Conservation (phyloP, 306 rosid genomes). For the Fagus sylvatica region DNA sequence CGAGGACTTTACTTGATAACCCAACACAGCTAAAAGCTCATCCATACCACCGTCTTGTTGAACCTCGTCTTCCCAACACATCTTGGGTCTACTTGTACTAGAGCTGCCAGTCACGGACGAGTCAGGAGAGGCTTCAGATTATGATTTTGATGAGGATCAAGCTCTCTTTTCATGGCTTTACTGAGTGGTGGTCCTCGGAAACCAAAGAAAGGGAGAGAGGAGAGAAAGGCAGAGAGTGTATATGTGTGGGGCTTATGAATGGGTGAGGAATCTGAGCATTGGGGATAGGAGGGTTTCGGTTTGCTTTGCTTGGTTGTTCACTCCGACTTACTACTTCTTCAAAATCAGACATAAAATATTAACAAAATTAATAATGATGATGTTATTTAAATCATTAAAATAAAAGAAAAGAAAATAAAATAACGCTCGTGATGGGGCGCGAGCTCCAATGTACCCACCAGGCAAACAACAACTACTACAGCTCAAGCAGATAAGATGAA, state of each 20-base stretch:
- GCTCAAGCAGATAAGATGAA: constrained; percentile 46
- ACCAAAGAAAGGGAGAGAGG: background rate
- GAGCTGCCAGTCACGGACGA: constrained; percentile 18
- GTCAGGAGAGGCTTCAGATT: constrained; percentile 33
- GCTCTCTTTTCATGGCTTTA: constrained; percentile 63
- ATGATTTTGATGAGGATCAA: constrained; percentile 8
- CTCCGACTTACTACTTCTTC: constrained; percentile 20
- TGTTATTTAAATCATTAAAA: background rate
- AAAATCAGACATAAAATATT: background rate
- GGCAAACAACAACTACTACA: constrained; percentile 13
- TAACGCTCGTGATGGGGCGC: constrained; percentile 52
- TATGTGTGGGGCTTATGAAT: background rate
- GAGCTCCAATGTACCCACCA: constrained; percentile 39
- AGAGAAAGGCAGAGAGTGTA: background rate
- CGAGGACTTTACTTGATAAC: constrained; percentile 76
- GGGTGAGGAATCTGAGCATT: constrained; percentile 38
- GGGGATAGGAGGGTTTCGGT: constrained; percentile 22
- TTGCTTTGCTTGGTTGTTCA: constrained; percentile 6
- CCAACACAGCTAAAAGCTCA: constrained; percentile 81
- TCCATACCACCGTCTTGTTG: constrained; percentile 67
- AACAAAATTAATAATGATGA: constrained; percentile 1
- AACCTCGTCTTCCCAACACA: constrained; percentile 52
- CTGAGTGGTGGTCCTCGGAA: constrained; percentile 2
- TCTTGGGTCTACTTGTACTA: constrained; percentile 43
- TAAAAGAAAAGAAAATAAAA: background rate